Conservation (phyloP, 1,284 basidiomycete species). For the Malassezia pachydermatis region DNA sequence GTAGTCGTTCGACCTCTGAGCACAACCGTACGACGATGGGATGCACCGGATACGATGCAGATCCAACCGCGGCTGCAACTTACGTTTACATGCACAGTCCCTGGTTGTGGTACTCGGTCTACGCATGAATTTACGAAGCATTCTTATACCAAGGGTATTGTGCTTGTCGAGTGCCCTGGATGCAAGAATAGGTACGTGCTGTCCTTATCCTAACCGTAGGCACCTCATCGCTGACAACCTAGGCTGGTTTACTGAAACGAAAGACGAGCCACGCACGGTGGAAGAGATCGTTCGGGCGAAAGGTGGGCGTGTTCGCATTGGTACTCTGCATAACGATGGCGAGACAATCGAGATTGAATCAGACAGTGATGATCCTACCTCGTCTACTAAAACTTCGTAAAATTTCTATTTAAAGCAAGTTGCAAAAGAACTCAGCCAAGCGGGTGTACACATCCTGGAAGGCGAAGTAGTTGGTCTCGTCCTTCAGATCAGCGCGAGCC, state of each 20-base stretch:
- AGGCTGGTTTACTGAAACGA: conserved; percentile 38
- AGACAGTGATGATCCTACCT: neutral
- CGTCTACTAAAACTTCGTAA: neutral
- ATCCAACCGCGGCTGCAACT: conserved; percentile 36
- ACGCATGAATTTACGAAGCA: conserved; percentile 77
- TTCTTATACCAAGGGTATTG: conserved; percentile 77
- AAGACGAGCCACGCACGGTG: conserved; percentile 37
- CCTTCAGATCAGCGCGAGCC: conserved; percentile 59
- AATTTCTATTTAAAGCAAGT: neutral
- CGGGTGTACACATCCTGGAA: conserved; percentile 58
- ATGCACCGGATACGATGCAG: too few species aligned
- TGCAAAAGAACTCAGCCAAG: conserved; percentile 26
- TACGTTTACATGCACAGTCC: conserved; percentile 41
- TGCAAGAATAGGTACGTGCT: conserved; percentile 64
- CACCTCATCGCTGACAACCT: conserved; percentile 47
- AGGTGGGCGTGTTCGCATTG: conserved; percentile 33
- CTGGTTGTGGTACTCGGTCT: conserved; percentile 66
- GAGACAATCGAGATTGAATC: conserved; percentile 39
- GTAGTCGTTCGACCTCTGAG: neutral
- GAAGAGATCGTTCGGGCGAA: conserved; percentile 43
- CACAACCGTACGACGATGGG: neutral
- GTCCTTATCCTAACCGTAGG: neutral
- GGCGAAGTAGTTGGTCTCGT: conserved; percentile 59
- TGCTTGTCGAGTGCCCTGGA: conserved; percentile 79
- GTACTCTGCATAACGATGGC: conserved; percentile 30